These are phyloP conservation scores for Pelargonium australe DNA, from an alignment of 441 rosid species.

Conservation along the genomic window DNA sequence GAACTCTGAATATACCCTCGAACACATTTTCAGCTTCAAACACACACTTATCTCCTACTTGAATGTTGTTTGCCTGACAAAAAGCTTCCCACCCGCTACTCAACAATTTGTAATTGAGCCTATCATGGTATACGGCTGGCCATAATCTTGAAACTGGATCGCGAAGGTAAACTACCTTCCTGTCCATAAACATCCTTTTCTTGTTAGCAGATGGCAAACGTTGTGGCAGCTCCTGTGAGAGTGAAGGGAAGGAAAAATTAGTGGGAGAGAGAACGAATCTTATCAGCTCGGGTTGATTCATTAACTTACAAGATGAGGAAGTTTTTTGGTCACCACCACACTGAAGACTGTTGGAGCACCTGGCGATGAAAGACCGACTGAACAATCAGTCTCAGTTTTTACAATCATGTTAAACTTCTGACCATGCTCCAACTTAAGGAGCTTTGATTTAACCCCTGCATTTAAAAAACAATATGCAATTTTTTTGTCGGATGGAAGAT, in stretches of 20 bases:
- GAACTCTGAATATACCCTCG: slow-evolving; percentile 14
- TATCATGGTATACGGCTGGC: slow-evolving; percentile 29
- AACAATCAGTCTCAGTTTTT: slow-evolving; percentile 3
- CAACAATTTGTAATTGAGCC: slow-evolving; percentile 14
- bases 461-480: neutral
- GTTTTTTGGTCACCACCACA: neutral
- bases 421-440: too few species aligned
- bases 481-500: too few species aligned
- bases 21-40: slow-evolving; percentile 9
- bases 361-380: slow-evolving; percentile 4
- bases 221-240: slow-evolving; percentile 22
- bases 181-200: neutral
- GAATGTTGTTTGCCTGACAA: slow-evolving; percentile 25
- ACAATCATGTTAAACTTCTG: too few species aligned
- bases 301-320: slow-evolving; percentile 19
- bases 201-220: slow-evolving; percentile 16
- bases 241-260: too few species aligned
- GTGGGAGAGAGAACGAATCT: neutral
- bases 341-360: slow-evolving; percentile 2
- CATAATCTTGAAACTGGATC: slow-evolving; percentile 27
- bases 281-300: neutral
- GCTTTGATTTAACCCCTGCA: slow-evolving; percentile 7
- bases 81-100: slow-evolving; percentile 33
- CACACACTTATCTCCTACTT: slow-evolving; percentile 30
- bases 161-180: slow-evolving; percentile 23